Base-by-base conservation (phyloP, 495 filamentous ascomycete genomes). In the Beverwykella pulmonaria region DNA sequence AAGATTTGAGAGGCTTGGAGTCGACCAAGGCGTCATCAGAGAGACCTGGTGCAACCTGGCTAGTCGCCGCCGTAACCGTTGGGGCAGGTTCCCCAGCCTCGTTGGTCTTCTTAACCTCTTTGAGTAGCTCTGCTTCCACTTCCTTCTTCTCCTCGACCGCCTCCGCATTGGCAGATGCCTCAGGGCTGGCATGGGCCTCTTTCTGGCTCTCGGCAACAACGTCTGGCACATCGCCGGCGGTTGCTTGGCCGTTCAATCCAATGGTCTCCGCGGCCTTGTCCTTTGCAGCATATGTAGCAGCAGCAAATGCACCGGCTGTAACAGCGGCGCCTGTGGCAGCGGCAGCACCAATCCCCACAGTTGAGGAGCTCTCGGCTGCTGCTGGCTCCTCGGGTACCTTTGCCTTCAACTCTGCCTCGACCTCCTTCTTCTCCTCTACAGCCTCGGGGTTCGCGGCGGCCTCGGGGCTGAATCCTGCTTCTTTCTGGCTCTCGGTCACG, bases 91-190 rank as follows among this genome's bases (percentile, higher is more conserved):
- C 76, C 19, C 75, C 71, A 36, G 68, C 53, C 23, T 71, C 72
- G 19, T 69, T 23, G 5, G 63, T 60, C 46, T 59, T 71, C 59
- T 65, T 50, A 23, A 71, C 55, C 60, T 63, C 69, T 27, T 64
- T 63, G 57, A 71, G 55, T 41, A 71, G 49, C 34, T 71, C 63
- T 2, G 54, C 70, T 77, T 93, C 92, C 32, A 91, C 79, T 19
- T 83, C 86, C 74, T 84, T 86, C 85, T 96, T 96, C 74, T 92
- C 90, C 60, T 84, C 83, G 9, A 94, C 89, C 3, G 85, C 86
- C 46, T 82, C 82, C 17, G 83, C 74, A 34, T 64, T 77, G 14
- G 75, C 83, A 64, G 85, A 83, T 17, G 88, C 88, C 71, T 89
- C 88, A 6, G 89, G 82, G 10, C 76, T 76, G 20, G 76, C 75